Percentiles rank a stretch among this genome's conserved stretches.
Conservation (phyloP, 345 rosid genomes). For the Anacardium occidentale region DNA sequence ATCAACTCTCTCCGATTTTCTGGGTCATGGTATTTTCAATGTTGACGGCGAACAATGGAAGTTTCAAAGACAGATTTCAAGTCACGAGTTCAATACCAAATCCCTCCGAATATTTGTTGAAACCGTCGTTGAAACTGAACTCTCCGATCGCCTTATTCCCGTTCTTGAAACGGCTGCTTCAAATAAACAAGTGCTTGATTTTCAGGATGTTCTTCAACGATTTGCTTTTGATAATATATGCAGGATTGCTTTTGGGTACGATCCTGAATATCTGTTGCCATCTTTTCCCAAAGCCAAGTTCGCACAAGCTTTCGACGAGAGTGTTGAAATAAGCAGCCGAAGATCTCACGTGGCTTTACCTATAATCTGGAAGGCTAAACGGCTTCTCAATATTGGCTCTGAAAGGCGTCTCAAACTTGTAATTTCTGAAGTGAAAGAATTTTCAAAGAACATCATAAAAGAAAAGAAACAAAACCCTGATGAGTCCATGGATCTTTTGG, state of each 20-base stretch:
- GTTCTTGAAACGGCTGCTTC: conserved; percentile 43
- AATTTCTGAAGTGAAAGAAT: conserved; percentile 40
- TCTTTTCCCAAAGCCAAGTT: conserved; percentile 39
- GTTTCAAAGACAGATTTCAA: conserved; percentile 25
- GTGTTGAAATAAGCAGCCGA: conserved; percentile 33
- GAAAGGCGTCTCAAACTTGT: conserved; percentile 42
- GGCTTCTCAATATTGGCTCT: conserved; percentile 41
- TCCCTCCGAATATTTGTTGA: conserved; percentile 63
- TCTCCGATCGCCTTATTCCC: conserved; percentile 56
- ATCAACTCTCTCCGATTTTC: conserved; percentile 45
- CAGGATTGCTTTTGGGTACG: conserved; percentile 67
- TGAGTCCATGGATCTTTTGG: conserved; percentile 50
- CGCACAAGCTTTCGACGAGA: conserved; percentile 50
- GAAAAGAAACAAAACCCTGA: conserved; percentile 43
- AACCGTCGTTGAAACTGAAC: conserved; percentile 55
- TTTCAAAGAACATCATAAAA: conserved; percentile 42
- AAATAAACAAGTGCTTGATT: conserved; percentile 35
- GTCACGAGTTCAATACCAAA: conserved; percentile 70
- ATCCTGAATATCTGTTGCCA: conserved; percentile 52
- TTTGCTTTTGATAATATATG: conserved; percentile 76
- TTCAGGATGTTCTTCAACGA: conserved; percentile 62
- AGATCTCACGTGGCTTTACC: conserved; percentile 35
- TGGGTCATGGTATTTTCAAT: conserved; percentile 73
- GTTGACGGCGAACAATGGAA: conserved; percentile 61
- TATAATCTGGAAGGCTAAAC: conserved; percentile 45